A percentile compares a stretch with the other conserved stretches of the same genome.
Conservation (phyloP, 2,329 filamentous ascomycete genomes). For the Sclerotinia subarctica region DNA sequence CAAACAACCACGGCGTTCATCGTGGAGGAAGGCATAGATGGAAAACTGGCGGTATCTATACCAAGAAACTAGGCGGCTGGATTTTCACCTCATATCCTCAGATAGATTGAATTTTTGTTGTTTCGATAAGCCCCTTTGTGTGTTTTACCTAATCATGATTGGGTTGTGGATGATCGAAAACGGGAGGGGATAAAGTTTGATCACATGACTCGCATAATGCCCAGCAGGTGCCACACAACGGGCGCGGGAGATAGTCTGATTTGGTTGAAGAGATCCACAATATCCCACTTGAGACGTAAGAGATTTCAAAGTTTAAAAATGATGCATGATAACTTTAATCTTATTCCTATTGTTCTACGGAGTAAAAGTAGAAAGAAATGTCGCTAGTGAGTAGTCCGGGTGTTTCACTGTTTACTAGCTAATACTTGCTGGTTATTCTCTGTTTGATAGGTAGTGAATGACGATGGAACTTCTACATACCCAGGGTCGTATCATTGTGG, state of each 20-base stretch:
- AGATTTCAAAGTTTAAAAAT: too few species aligned
- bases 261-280: too few species aligned
- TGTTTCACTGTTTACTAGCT: too few species aligned
- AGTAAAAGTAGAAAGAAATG: too few species aligned
- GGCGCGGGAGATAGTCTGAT: neutral
- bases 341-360: too few species aligned
- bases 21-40: neutral
- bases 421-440: too few species aligned
- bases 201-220: neutral
- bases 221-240: neutral
- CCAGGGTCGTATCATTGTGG: too few species aligned
- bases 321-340: too few species aligned
- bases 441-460: too few species aligned
- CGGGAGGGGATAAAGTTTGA: neutral
- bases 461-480: too few species aligned
- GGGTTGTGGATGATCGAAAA: neutral
- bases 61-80: neutral
- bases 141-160: neutral
- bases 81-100: neutral
- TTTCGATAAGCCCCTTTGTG: neutral
- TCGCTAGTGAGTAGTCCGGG: too few species aligned
- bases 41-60: neutral
- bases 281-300: too few species aligned
- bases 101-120: neutral
- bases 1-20: neutral